Evolutionary conservation across 108 stramenopile species (phyloP).

Genomic region (Licmophora abbreviata): DNA sequence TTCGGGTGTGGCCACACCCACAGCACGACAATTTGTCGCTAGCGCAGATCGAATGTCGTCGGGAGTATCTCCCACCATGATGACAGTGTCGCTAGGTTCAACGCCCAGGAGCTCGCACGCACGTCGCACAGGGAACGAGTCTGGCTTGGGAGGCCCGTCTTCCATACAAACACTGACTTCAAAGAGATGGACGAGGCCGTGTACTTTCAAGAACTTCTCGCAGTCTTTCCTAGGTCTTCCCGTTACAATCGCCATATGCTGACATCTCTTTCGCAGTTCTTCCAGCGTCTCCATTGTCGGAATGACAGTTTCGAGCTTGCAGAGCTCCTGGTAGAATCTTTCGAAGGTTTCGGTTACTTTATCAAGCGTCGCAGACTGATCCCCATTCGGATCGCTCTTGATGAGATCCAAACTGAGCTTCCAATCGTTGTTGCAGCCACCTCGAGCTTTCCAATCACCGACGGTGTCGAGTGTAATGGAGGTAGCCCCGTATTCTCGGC

Average conservation of each 20-base stretch:
- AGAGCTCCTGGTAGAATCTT: slow-evolving; percentile 79
- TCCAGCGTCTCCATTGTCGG: slow-evolving; percentile 47
- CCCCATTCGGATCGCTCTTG: slow-evolving; percentile 37
- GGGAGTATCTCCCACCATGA: slow-evolving; percentile 87
- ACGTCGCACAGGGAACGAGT: slow-evolving; percentile 61
- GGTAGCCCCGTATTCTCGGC: slow-evolving; percentile 57
- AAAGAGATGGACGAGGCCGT: slow-evolving; percentile 45
- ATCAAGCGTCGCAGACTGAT: slow-evolving; percentile 49
- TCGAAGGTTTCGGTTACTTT: slow-evolving; percentile 83
- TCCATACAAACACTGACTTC: slow-evolving; percentile 79
- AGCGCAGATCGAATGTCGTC: slow-evolving; percentile 82
- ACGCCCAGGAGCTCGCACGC: slow-evolving; percentile 50
- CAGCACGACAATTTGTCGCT: slow-evolving; percentile 59
- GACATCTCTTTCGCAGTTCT: slow-evolving; percentile 43
- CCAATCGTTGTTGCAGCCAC: slow-evolving; percentile 92
- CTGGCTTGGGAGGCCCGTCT: slow-evolving; percentile 88
- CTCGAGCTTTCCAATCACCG: slow-evolving; percentile 66
- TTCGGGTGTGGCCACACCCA: slow-evolving; percentile 84
- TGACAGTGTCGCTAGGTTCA: slow-evolving; percentile 27
- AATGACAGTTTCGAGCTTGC: slow-evolving; percentile 69
- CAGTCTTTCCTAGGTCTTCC: slow-evolving; percentile 83
- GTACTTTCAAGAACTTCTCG: slow-evolving; percentile 60
- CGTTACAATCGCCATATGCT: slow-evolving; percentile 72
- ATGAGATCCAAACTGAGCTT: slow-evolving; percentile 68
- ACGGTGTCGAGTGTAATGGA: slow-evolving; percentile 54